phyloP scores from a whole-genome alignment of 345 rosid genomes.

The Pistacia atlantica region DNA sequence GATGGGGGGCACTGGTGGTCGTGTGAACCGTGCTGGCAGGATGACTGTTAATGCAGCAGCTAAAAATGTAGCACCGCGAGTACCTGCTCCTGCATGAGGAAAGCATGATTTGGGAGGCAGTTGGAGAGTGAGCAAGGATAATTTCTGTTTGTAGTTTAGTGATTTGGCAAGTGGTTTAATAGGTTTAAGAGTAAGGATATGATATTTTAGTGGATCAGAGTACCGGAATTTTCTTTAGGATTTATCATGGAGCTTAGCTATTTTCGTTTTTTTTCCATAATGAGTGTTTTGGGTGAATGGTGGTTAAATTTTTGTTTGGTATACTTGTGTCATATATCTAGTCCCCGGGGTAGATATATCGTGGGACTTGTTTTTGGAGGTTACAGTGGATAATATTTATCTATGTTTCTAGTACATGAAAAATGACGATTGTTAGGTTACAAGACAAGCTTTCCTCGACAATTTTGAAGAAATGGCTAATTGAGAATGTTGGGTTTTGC shows the following conservation, averaged over 20 bases:
- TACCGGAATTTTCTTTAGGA: not conserved
- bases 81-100: conserved; percentile 60
- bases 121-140: not conserved
- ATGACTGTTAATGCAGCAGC: conserved; percentile 32
- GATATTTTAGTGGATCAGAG: not conserved
- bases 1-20: conserved; percentile 44
- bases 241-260: not conserved
- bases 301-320: conserved; percentile 4
- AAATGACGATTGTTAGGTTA: not conserved
- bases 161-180: conserved; percentile 3
- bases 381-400: not conserved
- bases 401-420: not conserved
- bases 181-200: conserved; percentile 10
- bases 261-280: not conserved
- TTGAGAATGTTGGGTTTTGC: not conserved
- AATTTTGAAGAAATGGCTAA: not conserved
- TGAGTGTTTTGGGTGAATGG: conserved; percentile 6
- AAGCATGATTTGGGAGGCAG: not conserved
- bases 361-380: not conserved
- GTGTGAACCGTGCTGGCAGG: conserved; percentile 46
- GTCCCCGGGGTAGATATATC: conserved; percentile 1
- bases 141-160: conserved; percentile 17
- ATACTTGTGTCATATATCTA: not conserved
- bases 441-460: not conserved
- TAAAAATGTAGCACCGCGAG: conserved; percentile 42